These are phyloP conservation scores for Debaryomyces prosopidis DNA, from an alignment of 805 yeast species.

Conservation along the genomic window DNA sequence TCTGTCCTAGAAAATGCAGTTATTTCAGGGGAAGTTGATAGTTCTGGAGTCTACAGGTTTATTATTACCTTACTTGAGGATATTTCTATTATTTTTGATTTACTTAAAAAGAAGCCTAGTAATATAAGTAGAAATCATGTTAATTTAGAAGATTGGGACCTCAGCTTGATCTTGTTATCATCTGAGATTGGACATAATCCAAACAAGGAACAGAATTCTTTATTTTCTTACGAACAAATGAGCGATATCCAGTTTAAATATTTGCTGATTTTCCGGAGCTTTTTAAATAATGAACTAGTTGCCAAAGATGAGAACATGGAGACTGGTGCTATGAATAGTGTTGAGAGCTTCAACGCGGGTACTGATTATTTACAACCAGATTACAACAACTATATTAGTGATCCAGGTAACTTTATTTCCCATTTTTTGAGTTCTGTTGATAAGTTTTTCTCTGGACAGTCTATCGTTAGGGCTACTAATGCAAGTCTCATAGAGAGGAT, in stretches of 20 bases:
- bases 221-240: conserved; percentile 23
- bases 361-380: conserved; percentile 36
- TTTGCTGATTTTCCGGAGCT: conserved; percentile 37
- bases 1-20: conserved; percentile 21
- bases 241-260: conserved; percentile 38
- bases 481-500: conserved; percentile 20
- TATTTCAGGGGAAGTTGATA: conserved; percentile 6
- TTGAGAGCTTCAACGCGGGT: background rate
- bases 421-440: conserved; percentile 39
- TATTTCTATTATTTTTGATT: conserved; percentile 29
- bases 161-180: conserved; percentile 33
- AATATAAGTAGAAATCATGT: conserved; percentile 45
- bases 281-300: conserved; percentile 32
- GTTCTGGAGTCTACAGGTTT: conserved; percentile 16
- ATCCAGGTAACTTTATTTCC: conserved; percentile 41
- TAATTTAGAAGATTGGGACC: conserved; percentile 45
- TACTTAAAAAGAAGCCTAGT: conserved; percentile 32
- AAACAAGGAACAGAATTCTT: conserved; percentile 7
- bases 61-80: conserved; percentile 31
- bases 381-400: conserved; percentile 40
- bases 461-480: conserved; percentile 21
- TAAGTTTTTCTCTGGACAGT: conserved; percentile 27
- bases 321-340: conserved; percentile 3
- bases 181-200: conserved; percentile 18
- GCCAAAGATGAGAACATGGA: conserved; percentile 12